A percentile compares a stretch with the other conserved stretches of the same genome.
phyloP scores from a whole-genome alignment of 805 yeast genomes.

The Saturnispora zaruensis region DNA sequence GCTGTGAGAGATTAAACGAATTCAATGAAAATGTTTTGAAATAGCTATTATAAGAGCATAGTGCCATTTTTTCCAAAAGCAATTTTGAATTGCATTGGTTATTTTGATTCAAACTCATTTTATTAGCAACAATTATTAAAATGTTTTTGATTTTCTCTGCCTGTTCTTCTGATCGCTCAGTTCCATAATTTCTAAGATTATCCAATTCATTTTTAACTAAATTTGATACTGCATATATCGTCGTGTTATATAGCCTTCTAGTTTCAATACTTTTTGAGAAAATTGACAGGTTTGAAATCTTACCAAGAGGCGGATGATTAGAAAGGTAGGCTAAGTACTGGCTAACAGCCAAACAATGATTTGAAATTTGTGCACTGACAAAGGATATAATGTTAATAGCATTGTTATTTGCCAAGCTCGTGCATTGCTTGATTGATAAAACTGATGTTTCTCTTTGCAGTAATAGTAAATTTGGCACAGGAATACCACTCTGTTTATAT shows the following conservation, averaged over 20 bases:
- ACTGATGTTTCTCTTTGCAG: background rate
- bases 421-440: background rate
- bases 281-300: background rate
- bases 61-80: background rate
- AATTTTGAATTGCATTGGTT: background rate
- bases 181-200: background rate
- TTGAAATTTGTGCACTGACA: background rate
- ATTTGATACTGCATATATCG: background rate
- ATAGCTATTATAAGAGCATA: background rate
- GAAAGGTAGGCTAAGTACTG: background rate
- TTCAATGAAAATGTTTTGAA: background rate
- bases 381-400: background rate
- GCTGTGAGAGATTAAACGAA: background rate
- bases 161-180: background rate
- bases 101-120: background rate
- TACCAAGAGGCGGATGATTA: background rate
- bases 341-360: background rate
- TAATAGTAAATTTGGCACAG: background rate
- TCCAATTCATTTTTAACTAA: background rate
- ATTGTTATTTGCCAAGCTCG: background rate
- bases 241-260: background rate
- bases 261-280: background rate
- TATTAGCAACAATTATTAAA: background rate
- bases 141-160: background rate
- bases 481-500: background rate